These are phyloP conservation scores for Pestalotiopsis sp. DNA, from an alignment of 2,329 filamentous ascomycete genomes.

Conservation along the genomic window DNA sequence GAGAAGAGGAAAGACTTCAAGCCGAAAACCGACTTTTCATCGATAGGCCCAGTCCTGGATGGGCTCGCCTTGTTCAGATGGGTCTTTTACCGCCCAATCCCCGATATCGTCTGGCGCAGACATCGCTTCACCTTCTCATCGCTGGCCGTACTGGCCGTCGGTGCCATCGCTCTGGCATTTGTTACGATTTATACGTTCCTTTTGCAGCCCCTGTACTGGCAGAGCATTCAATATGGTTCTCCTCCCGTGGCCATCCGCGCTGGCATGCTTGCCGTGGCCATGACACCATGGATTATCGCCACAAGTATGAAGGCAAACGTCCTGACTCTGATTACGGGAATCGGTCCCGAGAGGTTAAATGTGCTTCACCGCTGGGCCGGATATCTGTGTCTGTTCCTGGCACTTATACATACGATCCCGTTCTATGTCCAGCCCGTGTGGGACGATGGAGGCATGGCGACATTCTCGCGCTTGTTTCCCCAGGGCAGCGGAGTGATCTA, in stretches of 20 bases:
- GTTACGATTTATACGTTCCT: constrained; percentile 81
- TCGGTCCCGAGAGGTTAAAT: constrained; percentile 88
- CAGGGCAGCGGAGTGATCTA: constrained; percentile 70
- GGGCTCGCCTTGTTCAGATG: constrained; percentile 80
- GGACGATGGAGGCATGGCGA: constrained; percentile 71
- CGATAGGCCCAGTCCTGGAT: constrained; percentile 74
- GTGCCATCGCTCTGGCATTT: constrained; percentile 68
- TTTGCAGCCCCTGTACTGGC: constrained; percentile 85
- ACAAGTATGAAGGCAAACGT: constrained; percentile 91
- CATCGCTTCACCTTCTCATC: constrained; percentile 79
- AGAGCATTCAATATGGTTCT: constrained; percentile 82
- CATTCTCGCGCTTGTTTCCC: constrained; percentile 71
- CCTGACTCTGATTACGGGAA: constrained; percentile 80
- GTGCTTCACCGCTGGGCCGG: constrained; percentile 91
- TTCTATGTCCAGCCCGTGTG: constrained; percentile 89
- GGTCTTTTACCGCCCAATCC: constrained; percentile 85
- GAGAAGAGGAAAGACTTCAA: constrained; percentile 57
- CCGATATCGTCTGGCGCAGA: constrained; percentile 68
- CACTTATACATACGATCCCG: constrained; percentile 81
- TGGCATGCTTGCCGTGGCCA: constrained; percentile 88
- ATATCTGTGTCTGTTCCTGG: constrained; percentile 81
- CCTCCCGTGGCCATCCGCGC: constrained; percentile 84
- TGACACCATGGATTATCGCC: constrained; percentile 90
- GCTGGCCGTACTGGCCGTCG: constrained; percentile 68
- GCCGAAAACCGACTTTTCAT: constrained; percentile 73